Conservation (phyloP, 305 asterid species). For the Striga hermonthica region DNA sequence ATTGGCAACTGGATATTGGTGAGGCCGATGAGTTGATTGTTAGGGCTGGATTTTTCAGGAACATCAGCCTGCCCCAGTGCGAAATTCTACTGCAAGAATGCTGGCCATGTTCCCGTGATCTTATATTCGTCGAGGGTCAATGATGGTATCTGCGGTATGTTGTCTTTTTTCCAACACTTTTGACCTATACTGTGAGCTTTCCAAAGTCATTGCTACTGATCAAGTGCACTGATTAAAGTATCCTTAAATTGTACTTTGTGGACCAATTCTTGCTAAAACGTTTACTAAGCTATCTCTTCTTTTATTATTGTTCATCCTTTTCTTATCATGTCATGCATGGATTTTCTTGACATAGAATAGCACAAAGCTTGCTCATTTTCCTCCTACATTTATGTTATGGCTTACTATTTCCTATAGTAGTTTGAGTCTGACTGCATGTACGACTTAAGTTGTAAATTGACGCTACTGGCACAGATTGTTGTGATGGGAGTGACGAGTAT, state of each 20-base stretch:
- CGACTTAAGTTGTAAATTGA: constrained; percentile 28
- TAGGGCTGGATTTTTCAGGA: constrained; percentile 54
- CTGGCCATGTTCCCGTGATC: constrained; percentile 67
- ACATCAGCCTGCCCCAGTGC: constrained; percentile 95
- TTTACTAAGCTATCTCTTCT: neutral
- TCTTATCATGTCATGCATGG: neutral
- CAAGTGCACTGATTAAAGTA: neutral
- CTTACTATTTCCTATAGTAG: constrained; percentile 18
- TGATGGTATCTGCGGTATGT: constrained; percentile 91
- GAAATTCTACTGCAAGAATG: constrained; percentile 78
- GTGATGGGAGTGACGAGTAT: constrained; percentile 98
- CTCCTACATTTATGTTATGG: neutral
- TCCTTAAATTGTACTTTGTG: constrained; percentile 6
- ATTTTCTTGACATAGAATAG: constrained; percentile 21
- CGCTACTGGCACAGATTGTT: constrained; percentile 71
- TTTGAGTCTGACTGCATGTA: constrained; percentile 12
- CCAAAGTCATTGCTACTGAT: neutral
- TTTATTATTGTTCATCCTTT: neutral
- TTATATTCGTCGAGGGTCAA: constrained; percentile 87
- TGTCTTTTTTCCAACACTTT: neutral
- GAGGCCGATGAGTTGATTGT: constrained; percentile 25
- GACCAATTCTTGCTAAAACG: neutral
- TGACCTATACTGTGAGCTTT: constrained; percentile 15
- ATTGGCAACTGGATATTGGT: neutral
- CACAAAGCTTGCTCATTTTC: constrained; percentile 1